Percentiles rank a stretch among this genome's conserved stretches.
Evolutionary conservation across 441 rosid species (phyloP).

Genomic region (Rhodomyrtus psidioides): DNA sequence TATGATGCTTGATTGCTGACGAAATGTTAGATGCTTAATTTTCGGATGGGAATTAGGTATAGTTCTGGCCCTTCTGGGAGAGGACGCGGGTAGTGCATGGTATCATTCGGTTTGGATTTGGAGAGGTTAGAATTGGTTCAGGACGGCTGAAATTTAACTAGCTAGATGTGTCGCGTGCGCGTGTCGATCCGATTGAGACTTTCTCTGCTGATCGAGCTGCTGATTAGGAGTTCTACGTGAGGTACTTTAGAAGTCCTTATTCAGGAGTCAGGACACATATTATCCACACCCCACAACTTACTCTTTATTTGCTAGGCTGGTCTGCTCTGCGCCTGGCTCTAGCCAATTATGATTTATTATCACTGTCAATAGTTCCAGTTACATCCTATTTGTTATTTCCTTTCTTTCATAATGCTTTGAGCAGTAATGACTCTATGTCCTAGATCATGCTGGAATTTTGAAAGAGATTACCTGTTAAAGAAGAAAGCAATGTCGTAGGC

Average conservation of each 20-base stretch:
- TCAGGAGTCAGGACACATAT: not conserved
- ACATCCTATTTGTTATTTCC: not conserved
- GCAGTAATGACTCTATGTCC: not conserved
- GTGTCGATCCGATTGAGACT: not conserved
- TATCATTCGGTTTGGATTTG: not conserved
- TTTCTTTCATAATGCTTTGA: not conserved
- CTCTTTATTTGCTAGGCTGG: not conserved
- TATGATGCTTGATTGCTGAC: not conserved
- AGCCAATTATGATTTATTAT: not conserved
- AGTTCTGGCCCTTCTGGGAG: not conserved
- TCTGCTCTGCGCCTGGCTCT: not conserved
- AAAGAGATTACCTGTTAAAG: not conserved
- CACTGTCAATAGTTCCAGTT: not conserved
- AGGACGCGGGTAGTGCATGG: not conserved
- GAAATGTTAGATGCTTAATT: no score
- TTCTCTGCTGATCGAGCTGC: not conserved
- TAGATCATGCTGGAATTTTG: not conserved
- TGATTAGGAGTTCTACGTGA: not conserved
- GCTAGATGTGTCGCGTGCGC: not conserved
- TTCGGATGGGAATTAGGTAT: not conserved
- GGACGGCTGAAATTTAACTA: not conserved
- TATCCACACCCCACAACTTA: not conserved
- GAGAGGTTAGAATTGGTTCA: not conserved
- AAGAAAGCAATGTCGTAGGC: not conserved
- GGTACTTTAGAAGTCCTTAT: fast-evolving